Base-by-base conservation (phyloP, 768 basidiomycete species). In the Xanthoconium purpureum region DNA sequence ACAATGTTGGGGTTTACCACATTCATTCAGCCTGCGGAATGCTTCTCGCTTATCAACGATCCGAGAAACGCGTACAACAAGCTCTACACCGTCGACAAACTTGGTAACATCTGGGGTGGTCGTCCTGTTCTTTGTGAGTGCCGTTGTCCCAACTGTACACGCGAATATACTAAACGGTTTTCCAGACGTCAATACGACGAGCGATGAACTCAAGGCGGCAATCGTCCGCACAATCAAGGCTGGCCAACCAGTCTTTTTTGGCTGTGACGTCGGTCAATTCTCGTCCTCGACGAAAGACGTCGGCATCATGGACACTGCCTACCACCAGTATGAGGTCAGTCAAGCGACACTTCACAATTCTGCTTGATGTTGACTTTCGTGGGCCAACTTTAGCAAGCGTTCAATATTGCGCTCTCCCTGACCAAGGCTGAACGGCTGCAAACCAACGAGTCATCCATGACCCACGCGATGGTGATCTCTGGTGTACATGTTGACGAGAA, bases 1-100 rank as follows among this genome's bases (percentile, higher is more conserved):
- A 17, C 15, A 29, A 35, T 40, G 52, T 0, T 54, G 30, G 24
- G 13, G 13, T 6, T 60, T 32, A 55, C 52, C 46, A 14, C 13
- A 9, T 10, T 29, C 53, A 38, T 50, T 18, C 52, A 89, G 83
- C 84, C 86, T 3, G 67, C 77, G 4, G 89, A 94, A 28, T 86
- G 80, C 3, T 96, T 98, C 79, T 96, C 94, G 37, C 80, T 98
- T 13, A 93, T 98, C 71, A 88, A 98, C 65, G 96, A 98, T 69
- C 95, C 96, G 11, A 83, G 96, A 28, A 95, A 98, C 67, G 76
- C 76, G 18, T 93, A 88, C 70, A 80, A 79, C 48, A 88, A 85
- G 71, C 78, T 96, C 15, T 95, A 95, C 75, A 93, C 93, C 2
- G 94, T 98, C 17, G 86, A 95, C 64, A 88, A 91, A 65, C 84